These are phyloP conservation scores for Epichloe sp. DNA, from an alignment of 2,329 filamentous ascomycete species.

Conservation along the genomic window DNA sequence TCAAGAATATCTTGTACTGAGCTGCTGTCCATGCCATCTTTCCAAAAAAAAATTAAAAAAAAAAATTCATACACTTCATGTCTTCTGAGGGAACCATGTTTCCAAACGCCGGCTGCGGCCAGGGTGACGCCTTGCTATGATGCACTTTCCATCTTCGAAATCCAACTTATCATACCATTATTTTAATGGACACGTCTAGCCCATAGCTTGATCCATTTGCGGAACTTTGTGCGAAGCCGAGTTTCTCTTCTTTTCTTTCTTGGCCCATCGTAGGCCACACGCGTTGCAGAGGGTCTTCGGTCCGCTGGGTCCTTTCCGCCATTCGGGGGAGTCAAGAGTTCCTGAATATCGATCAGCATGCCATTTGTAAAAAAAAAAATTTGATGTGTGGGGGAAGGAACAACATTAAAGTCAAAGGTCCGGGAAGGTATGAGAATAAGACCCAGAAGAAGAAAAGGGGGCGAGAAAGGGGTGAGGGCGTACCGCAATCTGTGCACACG, in stretches of 20 bases:
- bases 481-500: slow-evolving; percentile 86
- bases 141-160: not conserved
- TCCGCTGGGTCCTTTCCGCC: slow-evolving; percentile 84
- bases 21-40: no score
- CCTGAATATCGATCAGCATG: slow-evolving; percentile 25
- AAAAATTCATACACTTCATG: not conserved
- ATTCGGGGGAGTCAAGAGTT: slow-evolving; percentile 91
- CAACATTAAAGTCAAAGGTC: no score
- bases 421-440: no score
- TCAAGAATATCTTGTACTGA: no score
- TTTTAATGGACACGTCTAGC: slow-evolving; percentile 2
- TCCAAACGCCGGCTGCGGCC: slow-evolving; percentile 1
- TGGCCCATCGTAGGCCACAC: slow-evolving; percentile 65
- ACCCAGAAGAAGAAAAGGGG: not conserved
- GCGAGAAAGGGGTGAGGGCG: slow-evolving; percentile 13
- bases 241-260: slow-evolving; percentile 65
- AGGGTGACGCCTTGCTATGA: not conserved
- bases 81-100: not conserved
- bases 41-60: not conserved
- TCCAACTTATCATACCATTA: not conserved
- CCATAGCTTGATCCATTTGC: slow-evolving; percentile 13
- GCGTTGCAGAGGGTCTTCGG: slow-evolving; percentile 95
- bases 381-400: not conserved
- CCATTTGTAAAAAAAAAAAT: not conserved
- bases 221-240: slow-evolving; percentile 10